Conservation (phyloP, 495 filamentous ascomycete genomes). For the Xylaria nigripes region DNA sequence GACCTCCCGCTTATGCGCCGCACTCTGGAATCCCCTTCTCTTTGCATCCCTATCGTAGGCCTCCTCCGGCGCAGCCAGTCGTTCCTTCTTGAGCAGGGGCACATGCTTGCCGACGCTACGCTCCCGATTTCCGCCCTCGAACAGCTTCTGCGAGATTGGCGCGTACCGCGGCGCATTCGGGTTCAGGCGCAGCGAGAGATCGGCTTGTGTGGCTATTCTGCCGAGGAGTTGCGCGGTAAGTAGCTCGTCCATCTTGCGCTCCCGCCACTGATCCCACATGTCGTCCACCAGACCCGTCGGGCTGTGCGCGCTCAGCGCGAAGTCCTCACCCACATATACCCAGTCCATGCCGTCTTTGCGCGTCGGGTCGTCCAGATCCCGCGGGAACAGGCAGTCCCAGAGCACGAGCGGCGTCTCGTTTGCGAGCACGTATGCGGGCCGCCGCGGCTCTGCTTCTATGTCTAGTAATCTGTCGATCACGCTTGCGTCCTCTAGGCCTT, state of each 20-base stretch:
- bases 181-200: slow-evolving; percentile 17
- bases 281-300: slow-evolving; percentile 59
- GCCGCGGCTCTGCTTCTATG: slow-evolving; percentile 54
- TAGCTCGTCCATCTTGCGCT: slow-evolving; percentile 81
- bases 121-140: slow-evolving; percentile 58
- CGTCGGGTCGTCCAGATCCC: slow-evolving; percentile 32
- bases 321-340: slow-evolving; percentile 62
- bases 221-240: slow-evolving; percentile 61
- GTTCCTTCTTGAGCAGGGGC: slow-evolving; percentile 57
- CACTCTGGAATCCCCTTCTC: slow-evolving; percentile 51
- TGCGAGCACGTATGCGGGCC: slow-evolving; percentile 84
- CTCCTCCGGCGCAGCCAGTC: slow-evolving; percentile 56
- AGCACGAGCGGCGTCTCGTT: slow-evolving; percentile 81
- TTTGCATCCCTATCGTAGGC: slow-evolving; percentile 71
- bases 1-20: slow-evolving; percentile 37
- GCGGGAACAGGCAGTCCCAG: slow-evolving; percentile 89
- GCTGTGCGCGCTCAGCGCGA: slow-evolving; percentile 44
- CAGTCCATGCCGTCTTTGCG: slow-evolving; percentile 62
- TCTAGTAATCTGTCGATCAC: slow-evolving; percentile 69
- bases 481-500: slow-evolving; percentile 70
- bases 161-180: slow-evolving; percentile 17
- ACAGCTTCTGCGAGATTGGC: slow-evolving; percentile 44
- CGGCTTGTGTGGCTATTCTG: slow-evolving; percentile 47
- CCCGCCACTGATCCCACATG: slow-evolving; percentile 75
- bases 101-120: slow-evolving; percentile 58